Percentiles rank a stretch among this genome's conserved stretches.
These are phyloP conservation scores for Solanum ossicruentum DNA, from an alignment of 257 asterid species.

Conservation along the genomic window DNA sequence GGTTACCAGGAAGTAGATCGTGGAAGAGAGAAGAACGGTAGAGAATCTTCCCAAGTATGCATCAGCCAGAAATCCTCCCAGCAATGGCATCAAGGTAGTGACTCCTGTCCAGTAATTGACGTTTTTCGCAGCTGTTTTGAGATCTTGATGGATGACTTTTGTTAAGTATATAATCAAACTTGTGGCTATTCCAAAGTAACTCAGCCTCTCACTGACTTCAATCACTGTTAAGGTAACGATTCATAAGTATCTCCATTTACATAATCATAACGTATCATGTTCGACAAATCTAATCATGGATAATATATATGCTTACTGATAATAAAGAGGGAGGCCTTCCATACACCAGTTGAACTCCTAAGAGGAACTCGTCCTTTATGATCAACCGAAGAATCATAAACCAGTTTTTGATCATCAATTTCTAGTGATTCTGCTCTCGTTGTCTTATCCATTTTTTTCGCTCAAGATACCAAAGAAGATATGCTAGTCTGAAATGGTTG, in stretches of 20 bases:
- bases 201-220: constrained; percentile 16
- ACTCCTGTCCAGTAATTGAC: constrained; percentile 19
- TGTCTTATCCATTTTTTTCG: not conserved
- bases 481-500: not conserved
- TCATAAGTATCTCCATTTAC: constrained; percentile 42
- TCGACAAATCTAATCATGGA: not conserved
- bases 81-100: constrained; percentile 14
- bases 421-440: constrained; percentile 12
- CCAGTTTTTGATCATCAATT: constrained; percentile 53
- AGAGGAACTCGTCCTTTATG: constrained; percentile 59
- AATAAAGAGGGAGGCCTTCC: constrained; percentile 87
- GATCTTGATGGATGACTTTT: constrained; percentile 12
- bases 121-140: constrained; percentile 16
- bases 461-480: not conserved
- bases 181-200: constrained; percentile 7
- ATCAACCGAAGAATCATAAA: constrained; percentile 61
- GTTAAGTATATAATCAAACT: constrained; percentile 17
- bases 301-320: constrained; percentile 29
- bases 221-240: constrained; percentile 18
- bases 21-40: constrained; percentile 13
- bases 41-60: constrained; percentile 16
- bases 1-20: constrained; percentile 13
- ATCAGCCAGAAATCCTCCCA: constrained; percentile 21
- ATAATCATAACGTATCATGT: not conserved
- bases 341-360: constrained; percentile 70